A percentile compares a stretch with the other conserved stretches of the same genome.
These are phyloP conservation scores for Cajanus cajan DNA, from an alignment of 306 rosid genomes.

Conservation along the genomic window DNA sequence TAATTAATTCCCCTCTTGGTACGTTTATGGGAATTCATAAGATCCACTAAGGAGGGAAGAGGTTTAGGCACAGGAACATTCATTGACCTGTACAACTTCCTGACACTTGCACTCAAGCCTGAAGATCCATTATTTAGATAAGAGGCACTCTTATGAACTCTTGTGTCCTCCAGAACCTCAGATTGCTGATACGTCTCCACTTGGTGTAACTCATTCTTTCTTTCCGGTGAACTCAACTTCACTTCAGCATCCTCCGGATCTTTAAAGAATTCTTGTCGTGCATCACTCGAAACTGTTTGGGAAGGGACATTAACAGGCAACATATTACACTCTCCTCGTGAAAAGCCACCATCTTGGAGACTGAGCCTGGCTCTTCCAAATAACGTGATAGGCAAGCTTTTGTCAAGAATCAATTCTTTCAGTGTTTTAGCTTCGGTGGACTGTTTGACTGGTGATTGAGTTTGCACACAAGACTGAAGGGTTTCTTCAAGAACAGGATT, in stretches of 20 bases:
- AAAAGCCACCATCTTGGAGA: slow-evolving; percentile 40
- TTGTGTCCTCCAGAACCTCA: slow-evolving; percentile 36
- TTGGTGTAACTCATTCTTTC: slow-evolving; percentile 13
- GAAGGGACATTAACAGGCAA: slow-evolving; percentile 28
- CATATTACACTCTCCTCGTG: slow-evolving; percentile 28
- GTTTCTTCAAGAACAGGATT: slow-evolving; percentile 38
- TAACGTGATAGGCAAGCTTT: slow-evolving; percentile 51
- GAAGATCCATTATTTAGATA: slow-evolving; percentile 48
- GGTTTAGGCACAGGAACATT: slow-evolving; percentile 73
- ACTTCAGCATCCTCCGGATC: slow-evolving; percentile 35
- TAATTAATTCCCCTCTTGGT: slow-evolving; percentile 47
- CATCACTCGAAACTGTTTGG: slow-evolving; percentile 31
- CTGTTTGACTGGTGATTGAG: slow-evolving; percentile 43
- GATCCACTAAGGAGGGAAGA: slow-evolving; percentile 67
- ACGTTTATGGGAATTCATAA: slow-evolving; percentile 59
- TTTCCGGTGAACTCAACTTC: slow-evolving; percentile 31
- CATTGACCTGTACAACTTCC: slow-evolving; percentile 67
- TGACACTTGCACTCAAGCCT: slow-evolving; percentile 46
- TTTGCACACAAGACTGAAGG: slow-evolving; percentile 30
- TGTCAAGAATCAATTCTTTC: slow-evolving; percentile 35
- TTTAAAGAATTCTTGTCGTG: slow-evolving; percentile 26
- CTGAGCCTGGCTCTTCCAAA: slow-evolving; percentile 82
- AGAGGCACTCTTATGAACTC: slow-evolving; percentile 28
- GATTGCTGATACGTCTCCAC: slow-evolving; percentile 24
- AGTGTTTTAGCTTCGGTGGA: slow-evolving; percentile 30